Evolutionary conservation across 1,284 basidiomycete species (phyloP).

Genomic region (Phenoliferia sp.): DNA sequence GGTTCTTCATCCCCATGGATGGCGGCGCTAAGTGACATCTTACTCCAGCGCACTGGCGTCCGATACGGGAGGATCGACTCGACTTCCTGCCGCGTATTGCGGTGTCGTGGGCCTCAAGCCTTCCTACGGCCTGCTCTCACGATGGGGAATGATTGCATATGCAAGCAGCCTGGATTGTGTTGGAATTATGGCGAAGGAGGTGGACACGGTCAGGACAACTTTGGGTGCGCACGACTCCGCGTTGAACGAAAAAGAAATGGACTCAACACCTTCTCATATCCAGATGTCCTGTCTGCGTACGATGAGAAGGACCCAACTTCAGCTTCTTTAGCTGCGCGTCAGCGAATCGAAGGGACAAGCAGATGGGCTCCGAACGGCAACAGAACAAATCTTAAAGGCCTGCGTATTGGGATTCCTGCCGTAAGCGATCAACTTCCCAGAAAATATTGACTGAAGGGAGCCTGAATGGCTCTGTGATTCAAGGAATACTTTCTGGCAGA

Average conservation of each 20-base stretch:
- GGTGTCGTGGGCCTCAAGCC: constrained; percentile 90
- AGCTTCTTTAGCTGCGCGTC: constrained; percentile 39
- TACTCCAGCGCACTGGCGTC: constrained; percentile 72
- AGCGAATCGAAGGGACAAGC: neutral
- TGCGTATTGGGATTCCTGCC: constrained; percentile 47
- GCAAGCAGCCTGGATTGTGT: constrained; percentile 94
- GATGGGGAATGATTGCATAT: constrained; percentile 87
- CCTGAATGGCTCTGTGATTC: neutral
- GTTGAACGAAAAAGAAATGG: neutral
- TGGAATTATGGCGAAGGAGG: constrained; percentile 65
- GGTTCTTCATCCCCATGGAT: neutral
- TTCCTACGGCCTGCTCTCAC: constrained; percentile 84
- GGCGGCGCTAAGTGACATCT: neutral
- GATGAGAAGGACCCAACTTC: constrained; percentile 79
- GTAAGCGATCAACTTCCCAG: neutral
- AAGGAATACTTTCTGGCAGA: constrained; percentile 75
- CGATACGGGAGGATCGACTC: constrained; percentile 91
- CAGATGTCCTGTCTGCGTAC: constrained; percentile 60
- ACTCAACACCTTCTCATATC: neutral
- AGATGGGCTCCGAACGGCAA: neutral
- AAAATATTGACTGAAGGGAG: constrained; percentile 42
- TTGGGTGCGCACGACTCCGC: constrained; percentile 55
- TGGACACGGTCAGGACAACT: constrained; percentile 52
- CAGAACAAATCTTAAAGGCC: constrained; percentile 41
- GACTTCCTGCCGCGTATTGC: constrained; percentile 90